phyloP scores from a whole-genome alignment of 2,329 filamentous ascomycete species.

The Alternaria panax region DNA sequence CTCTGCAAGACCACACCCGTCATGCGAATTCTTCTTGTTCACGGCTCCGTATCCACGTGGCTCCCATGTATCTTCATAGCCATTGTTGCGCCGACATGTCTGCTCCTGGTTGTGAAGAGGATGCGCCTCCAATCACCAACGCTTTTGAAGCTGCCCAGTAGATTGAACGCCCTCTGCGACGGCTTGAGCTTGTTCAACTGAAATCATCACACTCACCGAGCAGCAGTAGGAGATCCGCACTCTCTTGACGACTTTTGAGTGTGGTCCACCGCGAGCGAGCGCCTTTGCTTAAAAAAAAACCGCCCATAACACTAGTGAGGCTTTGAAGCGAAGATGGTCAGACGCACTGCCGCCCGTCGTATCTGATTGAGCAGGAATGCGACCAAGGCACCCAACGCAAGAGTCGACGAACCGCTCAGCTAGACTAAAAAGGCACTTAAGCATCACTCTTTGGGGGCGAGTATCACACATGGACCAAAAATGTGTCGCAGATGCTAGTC shows the following conservation, averaged over 20 bases:
- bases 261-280: background rate
- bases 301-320: background rate
- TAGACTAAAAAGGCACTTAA: no score
- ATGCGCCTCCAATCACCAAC: background rate
- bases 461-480: no score
- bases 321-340: background rate
- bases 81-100: background rate
- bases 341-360: no score
- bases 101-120: background rate
- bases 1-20: no score
- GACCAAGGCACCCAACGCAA: background rate
- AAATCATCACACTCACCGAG: no score
- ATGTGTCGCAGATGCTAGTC: no score
- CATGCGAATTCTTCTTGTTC: no score
- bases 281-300: background rate
- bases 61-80: no score
- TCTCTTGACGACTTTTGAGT: background rate
- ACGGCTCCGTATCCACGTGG: no score
- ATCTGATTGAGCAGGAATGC: background rate
- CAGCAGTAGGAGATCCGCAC: background rate
- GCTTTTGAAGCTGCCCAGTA: background rate
- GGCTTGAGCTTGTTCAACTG: background rate
- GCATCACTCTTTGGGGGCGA: no score
- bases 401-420: no score
- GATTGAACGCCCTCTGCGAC: background rate